These are phyloP conservation scores for Mortierella sp. DNA, from an alignment of 371 early-diverging fungal species.

Conservation along the genomic window DNA sequence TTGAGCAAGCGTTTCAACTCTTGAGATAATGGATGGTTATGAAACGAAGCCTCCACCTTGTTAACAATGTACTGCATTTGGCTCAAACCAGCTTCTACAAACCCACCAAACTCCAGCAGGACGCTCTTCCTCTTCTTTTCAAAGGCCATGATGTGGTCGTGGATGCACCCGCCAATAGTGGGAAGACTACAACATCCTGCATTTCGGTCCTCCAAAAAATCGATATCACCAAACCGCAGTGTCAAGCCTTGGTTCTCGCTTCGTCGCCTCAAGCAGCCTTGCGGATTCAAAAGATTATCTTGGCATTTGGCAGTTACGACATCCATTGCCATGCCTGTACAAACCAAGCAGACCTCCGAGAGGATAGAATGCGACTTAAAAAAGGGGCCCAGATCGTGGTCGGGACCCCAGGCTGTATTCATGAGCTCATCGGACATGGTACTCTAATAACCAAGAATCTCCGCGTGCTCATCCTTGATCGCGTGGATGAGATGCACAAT, in stretches of 20 bases:
- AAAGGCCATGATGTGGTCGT: constrained; percentile 88
- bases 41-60: no score
- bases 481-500: constrained; percentile 94
- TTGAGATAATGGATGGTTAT: background rate
- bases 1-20: background rate
- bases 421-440: constrained; percentile 87
- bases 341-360: no score
- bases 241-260: constrained; percentile 87
- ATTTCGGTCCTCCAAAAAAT: constrained; percentile 84
- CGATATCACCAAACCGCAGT: constrained; percentile 66
- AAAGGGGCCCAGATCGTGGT: constrained; percentile 47
- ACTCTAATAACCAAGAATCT: constrained; percentile 76
- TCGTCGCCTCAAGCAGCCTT: constrained; percentile 78
- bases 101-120: no score
- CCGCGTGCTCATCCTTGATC: constrained; percentile 92
- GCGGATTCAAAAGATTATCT: constrained; percentile 84
- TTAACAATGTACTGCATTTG: no score
- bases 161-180: constrained; percentile 98
- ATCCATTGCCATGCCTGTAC: no score
- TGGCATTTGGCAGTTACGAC: constrained; percentile 80
- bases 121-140: constrained; percentile 83
- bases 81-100: background rate
- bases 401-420: constrained; percentile 75
- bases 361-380: no score
- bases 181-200: constrained; percentile 88